These are phyloP conservation scores for Fimicolochytrium jonesii DNA, from an alignment of 192 early-diverging fungal genomes.

Conservation along the genomic window DNA sequence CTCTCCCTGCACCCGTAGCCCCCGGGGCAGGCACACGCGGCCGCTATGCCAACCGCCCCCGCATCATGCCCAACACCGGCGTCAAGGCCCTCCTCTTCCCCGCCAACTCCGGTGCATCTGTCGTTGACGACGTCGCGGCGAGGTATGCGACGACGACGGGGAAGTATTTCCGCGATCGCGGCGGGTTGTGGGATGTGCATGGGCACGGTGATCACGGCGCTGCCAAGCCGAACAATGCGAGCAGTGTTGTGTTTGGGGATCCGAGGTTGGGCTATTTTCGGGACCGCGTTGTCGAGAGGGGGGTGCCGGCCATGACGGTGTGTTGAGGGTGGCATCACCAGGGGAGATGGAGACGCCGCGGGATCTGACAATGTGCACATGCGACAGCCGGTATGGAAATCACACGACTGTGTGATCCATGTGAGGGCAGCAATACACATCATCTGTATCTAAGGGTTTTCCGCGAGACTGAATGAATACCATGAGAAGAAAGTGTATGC, in stretches of 20 bases:
- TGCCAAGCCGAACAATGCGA: not conserved
- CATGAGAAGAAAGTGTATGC: too few species aligned
- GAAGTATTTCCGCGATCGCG: constrained; percentile 12
- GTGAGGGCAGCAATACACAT: too few species aligned
- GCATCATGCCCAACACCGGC: not conserved
- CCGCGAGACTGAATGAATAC: too few species aligned
- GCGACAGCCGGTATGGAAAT: too few species aligned
- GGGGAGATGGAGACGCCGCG: too few species aligned
- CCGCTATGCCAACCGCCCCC: constrained; percentile 1
- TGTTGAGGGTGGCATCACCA: too few species aligned
- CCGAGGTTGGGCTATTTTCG: constrained; percentile 9
- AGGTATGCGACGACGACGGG: constrained; percentile 27
- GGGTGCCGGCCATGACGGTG: not conserved
- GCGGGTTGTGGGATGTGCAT: constrained; percentile 1
- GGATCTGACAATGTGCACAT: too few species aligned
- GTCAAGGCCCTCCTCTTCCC: constrained; percentile 29
- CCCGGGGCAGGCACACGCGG: not conserved
- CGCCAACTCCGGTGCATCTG: not conserved
- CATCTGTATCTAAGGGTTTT: too few species aligned
- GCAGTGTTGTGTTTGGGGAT: constrained; percentile 17
- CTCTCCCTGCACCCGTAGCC: not conserved
- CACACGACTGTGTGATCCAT: too few species aligned
- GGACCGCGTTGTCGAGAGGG: not conserved
- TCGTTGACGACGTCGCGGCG: too few species aligned
- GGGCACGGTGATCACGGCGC: not conserved